Evolutionary conservation across 2,329 filamentous ascomycete species (phyloP).

Genomic region (Chaetoscypha palmicola): DNA sequence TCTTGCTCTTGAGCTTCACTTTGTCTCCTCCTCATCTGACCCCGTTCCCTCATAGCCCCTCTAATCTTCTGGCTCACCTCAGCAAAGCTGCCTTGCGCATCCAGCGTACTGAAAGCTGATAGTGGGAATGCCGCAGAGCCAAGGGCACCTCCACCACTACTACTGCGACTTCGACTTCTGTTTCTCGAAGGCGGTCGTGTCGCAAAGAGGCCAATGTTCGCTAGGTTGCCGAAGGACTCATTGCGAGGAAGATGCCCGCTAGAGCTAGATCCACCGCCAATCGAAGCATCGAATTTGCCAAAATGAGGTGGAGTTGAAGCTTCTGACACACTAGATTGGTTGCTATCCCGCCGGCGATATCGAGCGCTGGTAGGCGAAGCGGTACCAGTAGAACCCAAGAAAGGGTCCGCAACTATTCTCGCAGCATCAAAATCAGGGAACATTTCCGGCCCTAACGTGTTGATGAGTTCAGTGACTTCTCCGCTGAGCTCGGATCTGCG

Average conservation of each 20-base stretch:
- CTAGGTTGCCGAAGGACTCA: slow-evolving; percentile 89
- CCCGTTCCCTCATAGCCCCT: slow-evolving; percentile 75
- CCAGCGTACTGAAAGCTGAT: slow-evolving; percentile 60
- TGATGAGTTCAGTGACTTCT: slow-evolving; percentile 87
- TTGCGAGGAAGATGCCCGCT: slow-evolving; percentile 59
- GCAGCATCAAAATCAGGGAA: slow-evolving; percentile 90
- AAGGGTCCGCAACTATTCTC: slow-evolving; percentile 57
- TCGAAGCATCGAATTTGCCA: slow-evolving; percentile 24
- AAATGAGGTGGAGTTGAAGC: slow-evolving; percentile 26
- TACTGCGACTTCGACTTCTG: slow-evolving; percentile 55
- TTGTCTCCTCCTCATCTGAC: slow-evolving; percentile 45
- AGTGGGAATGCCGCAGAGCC: slow-evolving; percentile 57
- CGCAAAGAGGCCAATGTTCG: slow-evolving; percentile 81
- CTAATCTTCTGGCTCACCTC: slow-evolving; percentile 80
- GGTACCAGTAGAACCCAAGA: slow-evolving; percentile 26
- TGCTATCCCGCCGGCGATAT: slow-evolving; percentile 41
- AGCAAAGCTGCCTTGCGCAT: slow-evolving; percentile 66
- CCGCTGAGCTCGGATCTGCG: slow-evolving; percentile 67
- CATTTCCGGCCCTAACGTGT: slow-evolving; percentile 89
- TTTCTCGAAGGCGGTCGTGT: slow-evolving; percentile 76
- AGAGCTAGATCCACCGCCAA: slow-evolving; percentile 26
- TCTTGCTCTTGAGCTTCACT: slow-evolving; percentile 35
- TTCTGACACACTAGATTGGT: slow-evolving; percentile 36
- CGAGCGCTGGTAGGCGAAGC: slow-evolving; percentile 21
- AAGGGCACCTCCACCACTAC: slow-evolving; percentile 58